Percentiles rank a stretch among this genome's conserved stretches.
These are phyloP conservation scores for Malassezia obtusa DNA, from an alignment of 1,284 basidiomycete genomes.

Conservation along the genomic window DNA sequence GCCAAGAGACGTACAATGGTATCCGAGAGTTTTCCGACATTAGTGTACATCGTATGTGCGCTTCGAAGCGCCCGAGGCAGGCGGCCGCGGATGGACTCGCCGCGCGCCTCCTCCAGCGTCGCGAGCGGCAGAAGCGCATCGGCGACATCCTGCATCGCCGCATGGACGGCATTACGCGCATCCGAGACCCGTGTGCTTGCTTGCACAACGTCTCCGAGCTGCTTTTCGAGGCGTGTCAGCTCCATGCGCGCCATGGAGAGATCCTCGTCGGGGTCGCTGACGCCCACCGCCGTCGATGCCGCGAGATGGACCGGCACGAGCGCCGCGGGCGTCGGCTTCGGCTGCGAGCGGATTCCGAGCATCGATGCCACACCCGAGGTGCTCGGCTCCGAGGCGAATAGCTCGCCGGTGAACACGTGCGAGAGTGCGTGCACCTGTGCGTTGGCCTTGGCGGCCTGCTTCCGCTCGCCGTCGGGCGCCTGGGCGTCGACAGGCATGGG, in stretches of 20 bases:
- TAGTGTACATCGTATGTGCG: background rate
- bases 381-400: background rate
- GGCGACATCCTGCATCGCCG: slow-evolving; percentile 13
- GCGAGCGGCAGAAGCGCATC: slow-evolving; percentile 11
- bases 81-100: background rate
- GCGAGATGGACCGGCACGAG: slow-evolving; percentile 1
- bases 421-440: slow-evolving; percentile 6
- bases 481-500: slow-evolving; percentile 17
- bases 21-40: background rate
- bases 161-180: slow-evolving; percentile 3
- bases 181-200: slow-evolving; percentile 4
- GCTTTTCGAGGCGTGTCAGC: slow-evolving; percentile 12
- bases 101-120: slow-evolving; percentile 10
- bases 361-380: background rate
- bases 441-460: background rate
- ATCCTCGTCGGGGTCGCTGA: slow-evolving; percentile 6
- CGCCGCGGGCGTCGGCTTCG: background rate
- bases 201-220: slow-evolving; percentile 3
- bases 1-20: background rate
- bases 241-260: slow-evolving; percentile 8
- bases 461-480: background rate
- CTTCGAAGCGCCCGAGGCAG: slow-evolving; percentile 9
- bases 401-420: slow-evolving; percentile 8
- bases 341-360: background rate
- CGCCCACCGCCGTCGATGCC: background rate